Evolutionary conservation across 768 basidiomycete species (phyloP), one percentile per base, ranked within the genome.

Genomic region (Podaxis sp.): DNA sequence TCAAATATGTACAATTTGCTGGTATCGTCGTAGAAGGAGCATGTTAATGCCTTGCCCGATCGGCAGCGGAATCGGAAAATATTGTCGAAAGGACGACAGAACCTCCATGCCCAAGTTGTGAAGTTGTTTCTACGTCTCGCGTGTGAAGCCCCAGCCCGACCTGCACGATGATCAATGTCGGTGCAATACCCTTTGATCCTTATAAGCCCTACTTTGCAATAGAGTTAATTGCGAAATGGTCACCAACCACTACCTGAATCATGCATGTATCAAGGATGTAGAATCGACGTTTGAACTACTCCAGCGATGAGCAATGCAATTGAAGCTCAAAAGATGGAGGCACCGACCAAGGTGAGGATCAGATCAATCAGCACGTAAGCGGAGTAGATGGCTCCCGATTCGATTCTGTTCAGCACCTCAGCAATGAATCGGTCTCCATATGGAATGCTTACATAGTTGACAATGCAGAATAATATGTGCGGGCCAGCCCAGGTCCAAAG

Each of bases 341-440:
- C 28, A 52, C 36, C 52, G 2, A 52, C 48, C 12, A 49, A 3
- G 38, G 17, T 5, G 22, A 51, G 38, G 12, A 52, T 9, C 22
- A 13, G 49, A 40, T 60, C 59, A 1, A 60, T 7, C 24, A 60
- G 26, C 17, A 60, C 3, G 9, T 60, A 60, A 2, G 73, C 11
- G 1, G 76, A 75, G 61, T 79, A 79, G 15, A 79, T 66, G 3
- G 73, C 57, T 0, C 79, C 78, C 0, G 77, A 77, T 70, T 79
- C 77, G 40, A 78, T 68, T n/a, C 78, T 79, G 52, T 24, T 9
- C 11, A 55, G 17, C 4, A 24, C 13, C 7, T 46, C 3, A 46
- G 44, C 19, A 1, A n/a, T 19, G 19, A 46, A 19, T 6, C 44
- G 19, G 0, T 33, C 9, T 19, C 15, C 19, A 46, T 19, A 8